Evolutionary conservation across 179 eudicot species (phyloP), one percentile per base, ranked within the genome.

Genomic region (Heliamphora ciliata): DNA sequence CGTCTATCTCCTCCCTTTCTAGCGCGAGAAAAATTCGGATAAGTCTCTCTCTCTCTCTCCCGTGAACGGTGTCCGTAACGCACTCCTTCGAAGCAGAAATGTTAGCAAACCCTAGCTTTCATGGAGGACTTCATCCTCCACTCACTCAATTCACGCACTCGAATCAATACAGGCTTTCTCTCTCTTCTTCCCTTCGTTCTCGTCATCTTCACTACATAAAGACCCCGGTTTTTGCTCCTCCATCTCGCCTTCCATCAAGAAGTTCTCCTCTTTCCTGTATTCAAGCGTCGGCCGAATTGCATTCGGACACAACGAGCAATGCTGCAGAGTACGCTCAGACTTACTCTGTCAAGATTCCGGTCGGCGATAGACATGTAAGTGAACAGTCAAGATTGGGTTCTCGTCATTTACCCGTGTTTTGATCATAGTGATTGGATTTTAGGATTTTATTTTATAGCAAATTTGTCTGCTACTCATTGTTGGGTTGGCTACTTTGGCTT

Each of bases 341-440:
- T 56, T 74, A 83, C 80, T 91, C 97, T 8, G 91, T 94, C 60
- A 91, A 88, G 85, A 92, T 95, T 67, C 98, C 98, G 0, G 91
- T 92, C 76, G 98, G 98, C 17, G 94, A 95, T 83, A 90, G 98
- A 84, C 87, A 94, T 88, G 97, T 91, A 84, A 85, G 98, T 78
- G 9, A 2, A 24, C 0, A 47, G 68, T 60, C 71, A 61, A 18
- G 48, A 4, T 13, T 55, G 78, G 14, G 2, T 6, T 17, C 10
- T 48, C 9, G 4, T 5, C 14, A 44, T 47, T 40, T 21, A n/a
- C 24, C 4, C 1, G 7, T 18, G 13, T 70, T 21, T 21, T 21
- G 24, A 21, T 21, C 21, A 15, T 9, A 17, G 15, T 11, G 18
- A 10, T 50, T 78, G 58, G 14, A 7, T 48, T 44, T 44, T 46